These are phyloP conservation scores for Globisporangium solare DNA, from an alignment of 352 stramenopile species.

Conservation along the genomic window DNA sequence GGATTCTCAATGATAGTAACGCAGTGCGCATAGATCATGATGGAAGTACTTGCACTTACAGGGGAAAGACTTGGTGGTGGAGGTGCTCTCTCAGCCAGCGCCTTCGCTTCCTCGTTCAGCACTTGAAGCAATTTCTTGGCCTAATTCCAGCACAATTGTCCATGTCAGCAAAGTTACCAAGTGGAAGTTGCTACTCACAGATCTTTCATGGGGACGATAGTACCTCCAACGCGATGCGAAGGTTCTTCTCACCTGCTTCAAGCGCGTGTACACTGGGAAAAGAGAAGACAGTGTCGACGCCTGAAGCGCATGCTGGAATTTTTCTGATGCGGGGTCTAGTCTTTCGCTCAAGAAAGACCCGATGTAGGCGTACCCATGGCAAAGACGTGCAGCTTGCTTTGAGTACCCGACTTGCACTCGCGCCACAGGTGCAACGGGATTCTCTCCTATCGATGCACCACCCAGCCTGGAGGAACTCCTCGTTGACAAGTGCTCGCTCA, in stretches of 20 bases:
- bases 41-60: conserved; percentile 11
- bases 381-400: conserved; percentile 30
- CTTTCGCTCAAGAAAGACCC: conserved; percentile 29
- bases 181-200: no score
- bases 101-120: conserved; percentile 31
- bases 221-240: no score
- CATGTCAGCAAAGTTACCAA: no score
- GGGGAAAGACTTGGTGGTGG: conserved; percentile 24
- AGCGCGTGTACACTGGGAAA: conserved; percentile 42
- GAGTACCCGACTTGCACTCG: conserved; percentile 30
- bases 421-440: conserved; percentile 7
- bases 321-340: conserved; percentile 19
- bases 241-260: conserved; percentile 36
- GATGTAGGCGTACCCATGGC: conserved; percentile 27
- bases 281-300: conserved; percentile 31
- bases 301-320: conserved; percentile 23
- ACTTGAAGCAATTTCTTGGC: conserved; percentile 33
- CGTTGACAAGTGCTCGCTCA: conserved; percentile 41
- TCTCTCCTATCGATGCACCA: not conserved
- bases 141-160: conserved; percentile 12
- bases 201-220: no score
- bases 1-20: not conserved
- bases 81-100: conserved; percentile 25
- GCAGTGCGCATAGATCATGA: not conserved
- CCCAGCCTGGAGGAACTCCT: not conserved